phyloP scores from a whole-genome alignment of 768 basidiomycete species.

The Sistotremastrum suecicum region DNA sequence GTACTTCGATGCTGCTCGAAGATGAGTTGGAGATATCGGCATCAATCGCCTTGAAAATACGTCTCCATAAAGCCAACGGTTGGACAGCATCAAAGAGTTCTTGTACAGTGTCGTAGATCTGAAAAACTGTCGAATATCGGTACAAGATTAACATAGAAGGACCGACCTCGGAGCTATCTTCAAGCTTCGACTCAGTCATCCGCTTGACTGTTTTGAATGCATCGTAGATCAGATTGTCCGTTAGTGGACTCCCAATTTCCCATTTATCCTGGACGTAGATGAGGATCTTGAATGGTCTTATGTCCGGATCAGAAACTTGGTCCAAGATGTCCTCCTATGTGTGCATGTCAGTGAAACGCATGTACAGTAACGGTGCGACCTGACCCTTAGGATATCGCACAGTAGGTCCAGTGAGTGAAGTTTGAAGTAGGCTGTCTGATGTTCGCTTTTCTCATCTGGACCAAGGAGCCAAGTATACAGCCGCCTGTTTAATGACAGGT shows the following conservation, averaged over 20 bases:
- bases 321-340: slow-evolving; percentile 58
- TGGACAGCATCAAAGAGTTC: slow-evolving; percentile 90
- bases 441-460: slow-evolving; percentile 59
- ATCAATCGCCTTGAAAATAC: slow-evolving; percentile 45
- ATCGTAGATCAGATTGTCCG: slow-evolving; percentile 67
- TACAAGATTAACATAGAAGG: neutral
- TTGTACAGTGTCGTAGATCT: slow-evolving; percentile 73
- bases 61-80: slow-evolving; percentile 76
- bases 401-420: slow-evolving; percentile 62
- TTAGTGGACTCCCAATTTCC: slow-evolving; percentile 80
- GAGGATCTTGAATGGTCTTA: slow-evolving; percentile 90
- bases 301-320: slow-evolving; percentile 53
- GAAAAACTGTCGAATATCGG: neutral
- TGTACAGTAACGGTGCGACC: slow-evolving; percentile 4
- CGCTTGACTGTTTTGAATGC: slow-evolving; percentile 59
- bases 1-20: neutral
- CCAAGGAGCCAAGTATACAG: slow-evolving; percentile 91
- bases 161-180: slow-evolving; percentile 49
- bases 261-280: slow-evolving; percentile 92
- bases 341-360: neutral
- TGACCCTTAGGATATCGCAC: slow-evolving; percentile 51
- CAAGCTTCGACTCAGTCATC: slow-evolving; percentile 35
- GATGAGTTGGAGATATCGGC: slow-evolving; percentile 26
- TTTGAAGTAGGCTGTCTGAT: slow-evolving; percentile 58
- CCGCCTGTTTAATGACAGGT: slow-evolving; percentile 84